Base-by-base conservation (phyloP, 2,329 filamentous ascomycete species). In the Pyrenochaeta sp. region DNA sequence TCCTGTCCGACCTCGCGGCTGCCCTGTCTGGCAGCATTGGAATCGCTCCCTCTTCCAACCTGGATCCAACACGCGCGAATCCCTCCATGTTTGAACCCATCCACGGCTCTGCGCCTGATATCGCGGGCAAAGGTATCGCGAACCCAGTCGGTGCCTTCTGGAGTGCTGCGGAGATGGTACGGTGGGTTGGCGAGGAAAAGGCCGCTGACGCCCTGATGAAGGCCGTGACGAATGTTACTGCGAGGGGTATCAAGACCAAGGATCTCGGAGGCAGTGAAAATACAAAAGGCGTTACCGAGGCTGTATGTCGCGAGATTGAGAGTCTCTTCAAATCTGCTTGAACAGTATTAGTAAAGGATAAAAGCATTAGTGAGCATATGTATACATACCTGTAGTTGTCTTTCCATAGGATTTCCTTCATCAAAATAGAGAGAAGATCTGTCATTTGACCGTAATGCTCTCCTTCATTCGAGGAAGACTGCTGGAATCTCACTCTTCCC, bases 121-220 rank as follows among this genome's bases (percentile, higher is more conserved):
- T 89, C 49, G 84, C 83, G 1, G 86, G 87, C 2, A 83, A 85
- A 63, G 85, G 85, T 0, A 77, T 86, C 23, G 85, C 85, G 1
- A 88, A 88, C 64, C 86, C 86, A 0, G 80, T 89, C 0, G 87
- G 83, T 6, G 87, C 86, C 6, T 88, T 89, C 69, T 90, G 87
- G 88, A 87, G 86, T 0, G 87, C 85, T 0, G 85, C 87, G 4
- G 88, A 89, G 78, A 86, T 91, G 84, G 78, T 89, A 11, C 75
- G 81, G 35, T 88, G 87, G 82, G 70, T 89, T n/a, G 86, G 86
- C 0, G 76, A 86, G 52, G 79, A 82, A 30, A 77, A 81, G 3
- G 86, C 85, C 0, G 84, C 86, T 0, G 81, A 83, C 51, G 74
- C 76, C 37, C 74, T 89, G 18, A 82, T 89, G 75, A 78, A 82